Percentiles rank a stretch among this genome's conserved stretches.
Conservation (phyloP, 495 filamentous ascomycete genomes). For the Penicillium canariense region DNA sequence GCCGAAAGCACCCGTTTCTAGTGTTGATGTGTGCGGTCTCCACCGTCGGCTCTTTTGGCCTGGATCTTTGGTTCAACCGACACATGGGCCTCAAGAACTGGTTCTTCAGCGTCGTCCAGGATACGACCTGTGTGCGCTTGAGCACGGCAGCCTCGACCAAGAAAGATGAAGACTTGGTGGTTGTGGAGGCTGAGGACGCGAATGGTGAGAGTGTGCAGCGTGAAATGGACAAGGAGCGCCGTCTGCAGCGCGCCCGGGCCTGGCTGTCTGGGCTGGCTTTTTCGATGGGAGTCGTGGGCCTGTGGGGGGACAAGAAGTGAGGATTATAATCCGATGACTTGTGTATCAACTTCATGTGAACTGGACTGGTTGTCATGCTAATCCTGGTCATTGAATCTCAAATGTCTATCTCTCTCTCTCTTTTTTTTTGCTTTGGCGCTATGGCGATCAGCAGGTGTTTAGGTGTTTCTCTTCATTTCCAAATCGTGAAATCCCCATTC, state of each 20-base stretch:
- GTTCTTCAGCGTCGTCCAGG: slow-evolving; percentile 24
- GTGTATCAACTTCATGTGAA: not conserved
- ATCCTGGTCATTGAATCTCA: not conserved
- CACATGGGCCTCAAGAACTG: slow-evolving; percentile 32
- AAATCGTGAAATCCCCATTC: not conserved
- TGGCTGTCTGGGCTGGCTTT: slow-evolving; percentile 65
- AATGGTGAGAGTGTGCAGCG: slow-evolving; percentile 81
- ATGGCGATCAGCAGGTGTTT: slow-evolving; percentile 10
- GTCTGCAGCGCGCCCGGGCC: slow-evolving; percentile 57
- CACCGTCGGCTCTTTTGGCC: slow-evolving; percentile 51
- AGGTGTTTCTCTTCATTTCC: not conserved
- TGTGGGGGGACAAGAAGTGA: slow-evolving; percentile 77
- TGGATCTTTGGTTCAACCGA: slow-evolving; percentile 54
- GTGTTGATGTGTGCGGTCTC: slow-evolving; percentile 68
- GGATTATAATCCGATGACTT: too few relatives aligned
- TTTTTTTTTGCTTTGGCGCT: not conserved
- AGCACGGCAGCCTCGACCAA: slow-evolving; percentile 41
- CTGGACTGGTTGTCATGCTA: not conserved
- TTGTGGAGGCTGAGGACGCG: slow-evolving; percentile 55
- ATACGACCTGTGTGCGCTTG: slow-evolving; percentile 24
- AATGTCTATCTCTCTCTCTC: not conserved
- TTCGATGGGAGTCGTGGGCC: slow-evolving; percentile 72
- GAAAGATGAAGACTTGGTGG: slow-evolving; percentile 64
- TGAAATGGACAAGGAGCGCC: slow-evolving; percentile 64
- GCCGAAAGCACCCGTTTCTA: slow-evolving; percentile 77